These are phyloP conservation scores for Fusarium oxysporum DNA, from an alignment of 2,329 filamentous ascomycete genomes.

Conservation along the genomic window DNA sequence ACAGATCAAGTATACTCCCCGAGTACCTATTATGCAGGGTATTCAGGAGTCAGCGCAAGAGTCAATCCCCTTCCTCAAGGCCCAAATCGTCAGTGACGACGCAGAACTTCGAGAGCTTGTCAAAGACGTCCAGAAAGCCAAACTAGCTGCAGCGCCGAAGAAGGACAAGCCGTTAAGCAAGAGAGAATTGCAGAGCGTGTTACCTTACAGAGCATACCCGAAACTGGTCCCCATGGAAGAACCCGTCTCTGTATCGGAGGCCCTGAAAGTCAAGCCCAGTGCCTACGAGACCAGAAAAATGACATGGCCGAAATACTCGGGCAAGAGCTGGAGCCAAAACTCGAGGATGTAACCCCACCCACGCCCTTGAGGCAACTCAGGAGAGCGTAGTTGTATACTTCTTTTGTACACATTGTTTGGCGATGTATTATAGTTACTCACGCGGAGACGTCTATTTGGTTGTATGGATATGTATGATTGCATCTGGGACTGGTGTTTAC, in stretches of 20 bases:
- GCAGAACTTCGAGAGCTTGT: conserved; percentile 80
- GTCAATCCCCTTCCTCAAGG: conserved; percentile 76
- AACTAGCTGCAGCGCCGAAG: conserved; percentile 27
- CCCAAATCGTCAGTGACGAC: conserved; percentile 83
- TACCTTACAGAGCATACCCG: conserved; percentile 53
- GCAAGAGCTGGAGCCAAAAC: conserved; percentile 41
- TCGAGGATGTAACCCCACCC: conserved; percentile 40
- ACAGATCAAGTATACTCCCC: conserved; percentile 73
- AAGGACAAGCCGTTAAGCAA: conserved; percentile 44
- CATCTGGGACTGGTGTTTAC: conserved; percentile 32
- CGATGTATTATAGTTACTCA: conserved; percentile 18
- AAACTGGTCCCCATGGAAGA: conserved; percentile 51
- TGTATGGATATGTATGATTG: conserved; percentile 32
- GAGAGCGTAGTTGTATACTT: conserved; percentile 12
- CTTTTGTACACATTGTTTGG: conserved; percentile 8
- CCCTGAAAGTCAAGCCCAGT: conserved; percentile 42
- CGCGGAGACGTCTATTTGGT: neutral
- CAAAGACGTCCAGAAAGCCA: conserved; percentile 64
- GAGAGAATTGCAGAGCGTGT: conserved; percentile 45
- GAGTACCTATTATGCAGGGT: conserved; percentile 82
- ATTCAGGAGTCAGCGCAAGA: conserved; percentile 63
- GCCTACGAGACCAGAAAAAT: conserved; percentile 40
- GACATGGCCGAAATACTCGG: conserved; percentile 40
- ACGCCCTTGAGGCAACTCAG: neutral
- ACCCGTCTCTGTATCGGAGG: conserved; percentile 52